Conservation (phyloP, 2,329 filamentous ascomycete genomes). For the Fusarium nanum region DNA sequence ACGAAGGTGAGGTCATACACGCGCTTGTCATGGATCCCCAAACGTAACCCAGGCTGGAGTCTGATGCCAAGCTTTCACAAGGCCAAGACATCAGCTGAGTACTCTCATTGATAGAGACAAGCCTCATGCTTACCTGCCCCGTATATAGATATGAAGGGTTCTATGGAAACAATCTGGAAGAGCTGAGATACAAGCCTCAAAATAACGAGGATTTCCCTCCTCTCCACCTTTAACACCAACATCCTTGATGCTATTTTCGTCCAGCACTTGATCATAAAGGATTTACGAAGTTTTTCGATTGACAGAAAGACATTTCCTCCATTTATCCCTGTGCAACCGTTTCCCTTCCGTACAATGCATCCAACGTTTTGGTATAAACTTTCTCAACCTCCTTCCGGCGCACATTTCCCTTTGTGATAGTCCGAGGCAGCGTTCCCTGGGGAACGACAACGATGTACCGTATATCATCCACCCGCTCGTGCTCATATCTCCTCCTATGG, state of each 20-base stretch:
- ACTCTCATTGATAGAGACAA: background rate
- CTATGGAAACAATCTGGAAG: background rate
- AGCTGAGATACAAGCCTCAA: background rate
- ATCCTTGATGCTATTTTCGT: background rate
- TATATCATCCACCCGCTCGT: conserved; percentile 34
- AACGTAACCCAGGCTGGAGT: background rate
- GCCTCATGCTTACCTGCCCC: background rate
- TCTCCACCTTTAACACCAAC: background rate
- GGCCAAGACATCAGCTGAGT: background rate
- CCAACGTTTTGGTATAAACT: conserved; percentile 1
- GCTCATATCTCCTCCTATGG: conserved; percentile 37
- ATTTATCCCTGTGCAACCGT: background rate
- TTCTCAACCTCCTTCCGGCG: conserved; percentile 30
- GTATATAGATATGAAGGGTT: background rate
- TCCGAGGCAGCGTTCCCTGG: conserved; percentile 27
- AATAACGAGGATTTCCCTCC: background rate
- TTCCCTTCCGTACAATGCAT: conserved; percentile 3
- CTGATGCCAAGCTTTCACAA: background rate
- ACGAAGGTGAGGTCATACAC: background rate
- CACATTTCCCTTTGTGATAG: conserved; percentile 34
- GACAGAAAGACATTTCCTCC: accelerated
- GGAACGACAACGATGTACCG: conserved; percentile 35
- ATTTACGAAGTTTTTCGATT: no score
- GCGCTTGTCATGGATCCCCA: background rate
- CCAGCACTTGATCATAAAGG: background rate